Conservation (phyloP, 495 filamentous ascomycete genomes). For the Neurospora intermedia region DNA sequence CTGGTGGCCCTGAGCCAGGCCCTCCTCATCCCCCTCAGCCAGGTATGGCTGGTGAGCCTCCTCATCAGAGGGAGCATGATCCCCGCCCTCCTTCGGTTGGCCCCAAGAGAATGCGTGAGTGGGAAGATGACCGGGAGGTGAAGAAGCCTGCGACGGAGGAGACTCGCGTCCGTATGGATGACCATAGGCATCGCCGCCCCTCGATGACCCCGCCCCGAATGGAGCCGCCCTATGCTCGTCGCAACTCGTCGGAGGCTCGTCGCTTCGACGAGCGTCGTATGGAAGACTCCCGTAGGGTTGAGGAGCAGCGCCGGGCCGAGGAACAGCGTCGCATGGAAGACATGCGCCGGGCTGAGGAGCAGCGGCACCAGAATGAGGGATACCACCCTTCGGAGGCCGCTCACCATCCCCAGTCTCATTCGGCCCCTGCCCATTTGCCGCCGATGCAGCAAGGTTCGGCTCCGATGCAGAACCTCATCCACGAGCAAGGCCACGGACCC, state of each 20-base stretch:
- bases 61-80: slow-evolving; percentile 60
- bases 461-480: slow-evolving; percentile 47
- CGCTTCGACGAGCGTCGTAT: slow-evolving; percentile 44
- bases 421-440: slow-evolving; percentile 58
- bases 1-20: slow-evolving; percentile 62
- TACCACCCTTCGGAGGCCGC: slow-evolving; percentile 88
- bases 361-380: slow-evolving; percentile 57
- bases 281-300: slow-evolving; percentile 29
- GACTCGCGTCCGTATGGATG: slow-evolving; percentile 72
- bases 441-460: slow-evolving; percentile 53
- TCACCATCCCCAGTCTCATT: slow-evolving; percentile 63
- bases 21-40: slow-evolving; percentile 63
- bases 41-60: slow-evolving; percentile 61
- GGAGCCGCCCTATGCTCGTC: slow-evolving; percentile 45
- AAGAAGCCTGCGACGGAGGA: slow-evolving; percentile 90
- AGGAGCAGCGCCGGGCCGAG: slow-evolving; percentile 42
- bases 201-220: slow-evolving; percentile 51
- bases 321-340: slow-evolving; percentile 33
- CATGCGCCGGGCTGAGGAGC: slow-evolving; percentile 46
- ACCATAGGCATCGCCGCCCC: slow-evolving; percentile 64
- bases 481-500: slow-evolving; percentile 30
- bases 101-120: slow-evolving; percentile 78
- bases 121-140: slow-evolving; percentile 69
- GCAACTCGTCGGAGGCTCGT: slow-evolving; percentile 69
- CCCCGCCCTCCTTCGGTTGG: slow-evolving; percentile 61